Percentiles rank a stretch among this genome's conserved stretches.
Conservation (phyloP, 2,329 filamentous ascomycete species). For the Aspergillus fructus region DNA sequence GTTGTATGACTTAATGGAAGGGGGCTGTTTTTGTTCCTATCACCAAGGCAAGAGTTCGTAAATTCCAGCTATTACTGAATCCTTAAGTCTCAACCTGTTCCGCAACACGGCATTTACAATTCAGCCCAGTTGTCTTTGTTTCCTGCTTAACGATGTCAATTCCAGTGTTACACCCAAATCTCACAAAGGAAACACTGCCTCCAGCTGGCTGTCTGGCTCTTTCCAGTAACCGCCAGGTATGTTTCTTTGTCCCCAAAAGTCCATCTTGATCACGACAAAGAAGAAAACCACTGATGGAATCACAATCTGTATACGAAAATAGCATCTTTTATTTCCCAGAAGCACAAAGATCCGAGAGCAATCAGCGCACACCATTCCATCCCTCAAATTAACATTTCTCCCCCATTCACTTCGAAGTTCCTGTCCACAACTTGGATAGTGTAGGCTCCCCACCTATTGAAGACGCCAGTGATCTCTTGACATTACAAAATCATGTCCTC, state of each 20-base stretch:
- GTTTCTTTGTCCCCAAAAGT: constrained; percentile 1
- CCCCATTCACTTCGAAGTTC: background rate
- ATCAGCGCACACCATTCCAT: background rate
- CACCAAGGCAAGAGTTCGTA: background rate
- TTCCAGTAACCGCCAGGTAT: background rate
- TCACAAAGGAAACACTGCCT: background rate
- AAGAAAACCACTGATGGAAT: background rate
- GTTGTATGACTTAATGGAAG: constrained; percentile 10
- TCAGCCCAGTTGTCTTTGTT: background rate
- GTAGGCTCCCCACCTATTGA: background rate
- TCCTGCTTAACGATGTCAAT: background rate
- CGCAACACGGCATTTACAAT: background rate
- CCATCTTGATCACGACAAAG: background rate
- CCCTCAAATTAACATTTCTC: background rate
- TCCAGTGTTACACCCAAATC: background rate
- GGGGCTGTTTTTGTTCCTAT: background rate
- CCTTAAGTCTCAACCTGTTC: background rate
- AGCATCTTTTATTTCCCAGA: constrained; percentile 1
- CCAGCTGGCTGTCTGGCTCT: background rate
- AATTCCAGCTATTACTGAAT: too few relatives aligned
- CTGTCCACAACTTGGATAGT: background rate
- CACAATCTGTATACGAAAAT: background rate
- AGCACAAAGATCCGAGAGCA: background rate
- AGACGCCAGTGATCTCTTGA: background rate
- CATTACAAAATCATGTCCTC: background rate